Conservation (phyloP, 2,329 filamentous ascomycete species). For the Aspergillus uvarum region DNA sequence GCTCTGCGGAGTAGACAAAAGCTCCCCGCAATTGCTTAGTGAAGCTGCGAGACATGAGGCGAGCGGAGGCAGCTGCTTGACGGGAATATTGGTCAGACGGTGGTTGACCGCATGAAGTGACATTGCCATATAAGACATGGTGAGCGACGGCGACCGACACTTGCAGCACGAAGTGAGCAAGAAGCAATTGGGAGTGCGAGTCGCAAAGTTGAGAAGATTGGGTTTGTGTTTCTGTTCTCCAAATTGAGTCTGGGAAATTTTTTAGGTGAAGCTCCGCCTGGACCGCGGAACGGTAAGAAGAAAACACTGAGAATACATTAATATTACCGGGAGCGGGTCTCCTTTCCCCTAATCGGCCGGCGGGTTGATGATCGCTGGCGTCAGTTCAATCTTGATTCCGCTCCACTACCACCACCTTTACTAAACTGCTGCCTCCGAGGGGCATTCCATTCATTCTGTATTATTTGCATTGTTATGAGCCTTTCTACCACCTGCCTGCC, state of each 20-base stretch:
- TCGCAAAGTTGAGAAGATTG: slow-evolving; percentile 6
- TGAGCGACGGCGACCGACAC: not conserved
- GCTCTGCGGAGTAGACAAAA: slow-evolving; percentile 62
- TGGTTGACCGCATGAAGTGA: slow-evolving; percentile 46
- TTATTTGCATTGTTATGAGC: slow-evolving; percentile 10
- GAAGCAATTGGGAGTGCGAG: not conserved
- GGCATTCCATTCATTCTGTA: slow-evolving; percentile 1
- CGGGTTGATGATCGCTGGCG: not conserved
- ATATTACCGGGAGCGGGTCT: not conserved
- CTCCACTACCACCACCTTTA: not conserved
- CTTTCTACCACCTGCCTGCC: not conserved
- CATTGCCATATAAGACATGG: slow-evolving; percentile 35
- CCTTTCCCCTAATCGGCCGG: not conserved
- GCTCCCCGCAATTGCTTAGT: slow-evolving; percentile 54
- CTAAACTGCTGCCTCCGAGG: slow-evolving; percentile 1
- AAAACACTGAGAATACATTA: not conserved
- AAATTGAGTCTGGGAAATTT: slow-evolving; percentile 7
- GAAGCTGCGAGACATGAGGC: slow-evolving; percentile 65
- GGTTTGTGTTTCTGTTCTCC: slow-evolving; percentile 4
- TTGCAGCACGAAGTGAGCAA: not conserved
- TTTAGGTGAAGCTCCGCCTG: slow-evolving; percentile 16
- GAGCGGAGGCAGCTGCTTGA: slow-evolving; percentile 71
- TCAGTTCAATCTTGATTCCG: not conserved
- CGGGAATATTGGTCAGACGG: slow-evolving; percentile 66
- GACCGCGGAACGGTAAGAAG: slow-evolving; percentile 3